Percentiles rank a stretch among this genome's conserved stretches.
These are phyloP conservation scores for Wickerhamiella cacticola DNA, from an alignment of 805 yeast species.

Conservation along the genomic window DNA sequence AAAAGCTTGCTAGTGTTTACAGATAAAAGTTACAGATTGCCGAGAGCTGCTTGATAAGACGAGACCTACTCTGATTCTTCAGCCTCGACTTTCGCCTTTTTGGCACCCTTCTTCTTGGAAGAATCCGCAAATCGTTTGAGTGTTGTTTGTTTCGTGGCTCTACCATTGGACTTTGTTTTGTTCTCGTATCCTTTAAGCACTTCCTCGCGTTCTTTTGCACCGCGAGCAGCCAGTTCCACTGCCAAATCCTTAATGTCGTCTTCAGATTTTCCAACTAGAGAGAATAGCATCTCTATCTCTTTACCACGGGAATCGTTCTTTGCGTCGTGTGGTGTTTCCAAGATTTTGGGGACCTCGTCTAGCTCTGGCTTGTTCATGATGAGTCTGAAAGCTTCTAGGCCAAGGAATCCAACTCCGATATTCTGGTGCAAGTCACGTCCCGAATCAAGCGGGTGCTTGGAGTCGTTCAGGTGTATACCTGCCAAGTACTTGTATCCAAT, in stretches of 20 bases:
- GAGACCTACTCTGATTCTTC: background rate
- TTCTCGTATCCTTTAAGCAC: conserved; percentile 29
- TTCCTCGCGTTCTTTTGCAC: conserved; percentile 58
- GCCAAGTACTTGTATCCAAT: conserved; percentile 65
- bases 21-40: no score
- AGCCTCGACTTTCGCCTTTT: background rate
- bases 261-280: conserved; percentile 49
- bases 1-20: no score
- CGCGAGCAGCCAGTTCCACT: conserved; percentile 42
- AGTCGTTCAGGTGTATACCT: conserved; percentile 85
- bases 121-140: background rate
- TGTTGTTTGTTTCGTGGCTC: background rate
- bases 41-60: no score
- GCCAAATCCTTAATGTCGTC: conserved; percentile 43
- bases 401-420: conserved; percentile 79
- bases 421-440: conserved; percentile 86
- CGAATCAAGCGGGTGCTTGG: conserved; percentile 85
- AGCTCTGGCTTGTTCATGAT: conserved; percentile 59
- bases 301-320: conserved; percentile 48
- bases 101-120: background rate
- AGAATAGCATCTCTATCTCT: conserved; percentile 67
- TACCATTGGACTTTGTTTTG: conserved; percentile 3
- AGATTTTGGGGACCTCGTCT: conserved; percentile 57
- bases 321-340: conserved; percentile 62
- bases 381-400: conserved; percentile 70